A percentile compares a stretch with the other conserved stretches of the same genome.
Evolutionary conservation across 306 rosid genomes (phyloP).

Genomic region (Rosa multiflora): DNA sequence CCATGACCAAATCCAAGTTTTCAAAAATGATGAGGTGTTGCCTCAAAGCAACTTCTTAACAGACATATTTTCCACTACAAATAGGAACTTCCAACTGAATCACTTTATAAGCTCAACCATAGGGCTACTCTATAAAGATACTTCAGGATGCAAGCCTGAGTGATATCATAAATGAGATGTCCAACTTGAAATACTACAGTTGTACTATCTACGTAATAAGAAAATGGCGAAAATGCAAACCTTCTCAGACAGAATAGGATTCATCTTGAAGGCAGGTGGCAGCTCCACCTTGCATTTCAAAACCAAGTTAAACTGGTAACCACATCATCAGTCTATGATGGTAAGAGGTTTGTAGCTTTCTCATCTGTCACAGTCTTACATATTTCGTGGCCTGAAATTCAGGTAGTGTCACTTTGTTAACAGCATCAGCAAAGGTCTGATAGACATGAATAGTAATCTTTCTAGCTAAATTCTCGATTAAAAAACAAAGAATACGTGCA

Average conservation of each 20-base stretch:
- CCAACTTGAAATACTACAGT: not conserved
- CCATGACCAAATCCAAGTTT: not conserved
- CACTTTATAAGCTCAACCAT: too few relatives aligned
- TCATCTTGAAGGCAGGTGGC: constrained; percentile 17
- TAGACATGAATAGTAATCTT: constrained; percentile 37
- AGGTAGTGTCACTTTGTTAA: not conserved
- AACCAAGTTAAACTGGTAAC: constrained; percentile 10
- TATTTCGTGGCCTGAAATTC: constrained; percentile 20
- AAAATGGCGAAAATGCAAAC: not conserved
- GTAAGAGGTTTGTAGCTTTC: constrained; percentile 21
- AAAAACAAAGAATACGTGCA: constrained; percentile 12
- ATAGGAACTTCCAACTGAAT: not conserved
- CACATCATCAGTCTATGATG: constrained; percentile 16
- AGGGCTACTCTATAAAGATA: not conserved
- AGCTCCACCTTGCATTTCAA: constrained; percentile 20
- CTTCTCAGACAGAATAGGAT: constrained; percentile 20
- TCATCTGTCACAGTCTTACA: constrained; percentile 23
- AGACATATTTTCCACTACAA: not conserved
- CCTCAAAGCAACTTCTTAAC: not conserved
- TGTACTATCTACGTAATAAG: not conserved
- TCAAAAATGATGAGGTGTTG: not conserved
- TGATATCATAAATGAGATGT: not conserved
- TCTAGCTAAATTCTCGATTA: constrained; percentile 11
- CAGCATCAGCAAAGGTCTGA: not conserved
- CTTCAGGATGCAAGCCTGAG: not conserved